Evolutionary conservation across 2,329 filamentous ascomycete genomes (phyloP).

Genomic region (Fusarium subtropicale): DNA sequence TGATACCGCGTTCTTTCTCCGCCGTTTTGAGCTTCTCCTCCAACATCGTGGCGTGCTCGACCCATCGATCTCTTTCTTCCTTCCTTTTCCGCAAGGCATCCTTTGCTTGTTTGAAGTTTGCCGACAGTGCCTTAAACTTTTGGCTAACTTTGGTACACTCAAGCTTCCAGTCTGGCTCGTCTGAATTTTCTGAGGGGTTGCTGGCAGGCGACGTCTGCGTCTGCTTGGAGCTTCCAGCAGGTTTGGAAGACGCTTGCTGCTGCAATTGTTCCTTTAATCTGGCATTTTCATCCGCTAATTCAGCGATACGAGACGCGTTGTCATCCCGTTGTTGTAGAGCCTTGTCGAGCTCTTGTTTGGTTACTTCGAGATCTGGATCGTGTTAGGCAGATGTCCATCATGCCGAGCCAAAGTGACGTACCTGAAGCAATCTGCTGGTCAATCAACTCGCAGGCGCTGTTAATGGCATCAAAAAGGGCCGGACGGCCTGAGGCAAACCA

Average conservation of each 20-base stretch:
- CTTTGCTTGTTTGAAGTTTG: conserved; percentile 57
- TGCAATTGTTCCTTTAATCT: conserved; percentile 35
- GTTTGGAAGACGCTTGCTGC: conserved; percentile 13
- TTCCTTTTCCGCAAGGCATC: conserved; percentile 56
- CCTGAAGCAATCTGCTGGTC: conserved; percentile 54
- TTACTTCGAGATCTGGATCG: conserved; percentile 52
- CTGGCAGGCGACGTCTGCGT: conserved; percentile 1
- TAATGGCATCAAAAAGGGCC: conserved; percentile 56
- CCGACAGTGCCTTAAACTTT: conserved; percentile 56
- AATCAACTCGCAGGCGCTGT: conserved; percentile 55
- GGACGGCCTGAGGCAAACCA: conserved; percentile 56
- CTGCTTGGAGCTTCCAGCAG: neutral
- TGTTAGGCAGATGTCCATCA: conserved; percentile 27
- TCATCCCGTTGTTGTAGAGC: conserved; percentile 38
- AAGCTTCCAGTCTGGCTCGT: conserved; percentile 43
- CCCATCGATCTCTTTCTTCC: conserved; percentile 59
- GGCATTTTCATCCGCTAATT: conserved; percentile 38
- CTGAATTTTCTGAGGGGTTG: conserved; percentile 3
- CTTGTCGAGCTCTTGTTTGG: conserved; percentile 55
- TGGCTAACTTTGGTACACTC: conserved; percentile 55
- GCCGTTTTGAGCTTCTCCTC: conserved; percentile 58
- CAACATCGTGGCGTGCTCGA: conserved; percentile 57
- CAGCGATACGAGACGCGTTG: conserved; percentile 11
- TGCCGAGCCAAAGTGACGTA: conserved; percentile 38
- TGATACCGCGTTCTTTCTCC: conserved; percentile 54